Percentiles rank a stretch among this genome's conserved stretches.
phyloP scores from a whole-genome alignment of 768 basidiomycete species.

The Tulasnella sp. region DNA sequence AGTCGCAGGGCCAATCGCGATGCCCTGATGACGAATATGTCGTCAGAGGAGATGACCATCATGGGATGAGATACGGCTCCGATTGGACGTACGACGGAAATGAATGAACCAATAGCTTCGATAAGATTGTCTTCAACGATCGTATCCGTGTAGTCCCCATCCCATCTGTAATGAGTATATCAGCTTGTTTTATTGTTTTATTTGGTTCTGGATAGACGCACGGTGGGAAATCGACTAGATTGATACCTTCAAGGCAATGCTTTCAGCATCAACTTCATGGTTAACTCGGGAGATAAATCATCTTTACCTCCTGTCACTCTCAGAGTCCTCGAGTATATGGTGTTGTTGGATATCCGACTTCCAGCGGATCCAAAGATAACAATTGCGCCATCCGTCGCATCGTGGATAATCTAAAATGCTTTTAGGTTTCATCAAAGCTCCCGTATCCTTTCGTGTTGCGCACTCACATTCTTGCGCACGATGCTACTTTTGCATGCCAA shows the following conservation, averaged over 20 bases:
- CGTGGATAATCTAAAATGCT: neutral
- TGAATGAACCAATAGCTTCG: neutral
- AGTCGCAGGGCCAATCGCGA: too few relatives aligned
- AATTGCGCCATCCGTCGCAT: neutral
- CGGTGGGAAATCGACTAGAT: neutral
- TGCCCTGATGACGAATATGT: too few relatives aligned
- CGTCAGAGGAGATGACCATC: too few relatives aligned
- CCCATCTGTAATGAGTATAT: neutral
- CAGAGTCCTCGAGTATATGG: neutral
- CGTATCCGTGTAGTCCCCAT: neutral
- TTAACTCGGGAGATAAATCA: neutral
- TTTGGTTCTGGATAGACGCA: neutral
- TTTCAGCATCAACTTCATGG: neutral
- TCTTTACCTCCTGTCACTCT: neutral
- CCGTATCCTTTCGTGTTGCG: neutral
- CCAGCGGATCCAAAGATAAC: neutral
- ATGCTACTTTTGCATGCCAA: slow-evolving; percentile 1
- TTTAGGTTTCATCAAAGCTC: neutral
- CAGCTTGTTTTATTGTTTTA: neutral
- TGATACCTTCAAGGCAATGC: neutral
- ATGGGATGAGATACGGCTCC: too few relatives aligned
- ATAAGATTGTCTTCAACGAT: neutral
- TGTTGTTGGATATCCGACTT: neutral
- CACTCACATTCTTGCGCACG: neutral
- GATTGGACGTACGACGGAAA: neutral